Conservation (phyloP, 805 yeast species). For the Saccharomycopsis babjevae region DNA sequence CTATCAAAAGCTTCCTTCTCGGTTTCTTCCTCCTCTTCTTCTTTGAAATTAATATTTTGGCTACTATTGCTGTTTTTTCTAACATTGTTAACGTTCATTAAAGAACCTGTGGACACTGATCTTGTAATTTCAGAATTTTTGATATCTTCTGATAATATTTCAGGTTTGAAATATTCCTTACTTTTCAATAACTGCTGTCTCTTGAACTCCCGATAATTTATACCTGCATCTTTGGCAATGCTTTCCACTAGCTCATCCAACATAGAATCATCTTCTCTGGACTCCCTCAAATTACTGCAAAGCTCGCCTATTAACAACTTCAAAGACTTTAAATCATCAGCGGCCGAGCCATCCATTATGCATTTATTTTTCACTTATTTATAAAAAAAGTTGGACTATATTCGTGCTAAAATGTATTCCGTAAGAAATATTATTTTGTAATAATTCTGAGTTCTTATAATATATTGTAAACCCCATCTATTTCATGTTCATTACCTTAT, state of each 20-base stretch:
- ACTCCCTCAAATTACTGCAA: conserved; percentile 6
- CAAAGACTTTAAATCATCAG: conserved; percentile 18
- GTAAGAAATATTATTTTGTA: too few species aligned
- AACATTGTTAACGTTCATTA: not conserved
- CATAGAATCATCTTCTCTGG: conserved; percentile 12
- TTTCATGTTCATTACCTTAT: too few species aligned
- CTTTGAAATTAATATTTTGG: not conserved
- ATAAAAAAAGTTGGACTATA: too few species aligned
- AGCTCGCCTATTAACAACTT: conserved; percentile 15
- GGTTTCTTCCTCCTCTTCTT: not conserved
- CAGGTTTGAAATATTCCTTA: conserved; percentile 13
- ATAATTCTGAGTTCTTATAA: too few species aligned
- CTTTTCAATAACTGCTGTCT: conserved; percentile 10
- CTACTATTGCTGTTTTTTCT: not conserved
- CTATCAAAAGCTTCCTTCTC: not conserved
- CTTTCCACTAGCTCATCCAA: conserved; percentile 12
- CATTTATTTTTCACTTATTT: not conserved
- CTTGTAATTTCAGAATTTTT: not conserved
- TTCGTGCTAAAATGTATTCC: too few species aligned
- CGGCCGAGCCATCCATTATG: conserved; percentile 18
- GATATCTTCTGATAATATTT: not conserved
- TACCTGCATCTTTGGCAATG: conserved; percentile 16
- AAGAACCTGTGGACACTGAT: not conserved
- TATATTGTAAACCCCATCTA: too few species aligned
- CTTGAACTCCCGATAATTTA: conserved; percentile 16